Percentiles rank a stretch among this genome's conserved stretches.
phyloP scores from a whole-genome alignment of 2,329 filamentous ascomycete species.

The Botrytis fabae region DNA sequence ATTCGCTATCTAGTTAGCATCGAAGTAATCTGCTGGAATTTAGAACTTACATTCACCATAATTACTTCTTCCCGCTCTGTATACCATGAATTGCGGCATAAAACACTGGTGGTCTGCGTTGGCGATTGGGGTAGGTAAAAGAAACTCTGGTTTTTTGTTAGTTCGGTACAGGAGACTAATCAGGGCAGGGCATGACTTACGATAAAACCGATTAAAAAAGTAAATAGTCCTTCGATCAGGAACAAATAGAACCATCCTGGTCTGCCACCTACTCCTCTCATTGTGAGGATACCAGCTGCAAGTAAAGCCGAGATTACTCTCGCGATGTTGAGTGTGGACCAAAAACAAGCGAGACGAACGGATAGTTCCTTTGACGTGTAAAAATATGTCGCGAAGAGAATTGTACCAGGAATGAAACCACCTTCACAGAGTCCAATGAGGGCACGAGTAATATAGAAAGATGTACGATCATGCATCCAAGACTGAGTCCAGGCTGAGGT shows the following conservation, averaged over 20 bases:
- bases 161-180: too few relatives aligned
- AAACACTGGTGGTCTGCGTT: background rate
- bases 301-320: slow-evolving; percentile 56
- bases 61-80: slow-evolving; percentile 60
- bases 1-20: slow-evolving; percentile 46
- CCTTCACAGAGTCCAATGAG: slow-evolving; percentile 37
- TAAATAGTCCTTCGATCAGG: slow-evolving; percentile 39
- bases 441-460: slow-evolving; percentile 39
- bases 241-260: slow-evolving; percentile 62
- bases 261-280: slow-evolving; percentile 53
- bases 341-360: slow-evolving; percentile 65
- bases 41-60: slow-evolving; percentile 52
- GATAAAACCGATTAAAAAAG: slow-evolving; percentile 27
- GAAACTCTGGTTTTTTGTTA: background rate
- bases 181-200: background rate
- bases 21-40: background rate
- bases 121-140: slow-evolving; percentile 16
- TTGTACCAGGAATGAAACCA: slow-evolving; percentile 60
- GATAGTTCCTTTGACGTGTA: slow-evolving; percentile 68
- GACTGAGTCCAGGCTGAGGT: slow-evolving; percentile 49
- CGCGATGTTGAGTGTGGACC: slow-evolving; percentile 55
- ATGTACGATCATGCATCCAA: slow-evolving; percentile 41
- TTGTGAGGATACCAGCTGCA: slow-evolving; percentile 56
- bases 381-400: slow-evolving; percentile 68
- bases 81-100: slow-evolving; percentile 50